Base-by-base conservation (phyloP, 1,284 basidiomycete genomes). In the Irpex sp. region DNA sequence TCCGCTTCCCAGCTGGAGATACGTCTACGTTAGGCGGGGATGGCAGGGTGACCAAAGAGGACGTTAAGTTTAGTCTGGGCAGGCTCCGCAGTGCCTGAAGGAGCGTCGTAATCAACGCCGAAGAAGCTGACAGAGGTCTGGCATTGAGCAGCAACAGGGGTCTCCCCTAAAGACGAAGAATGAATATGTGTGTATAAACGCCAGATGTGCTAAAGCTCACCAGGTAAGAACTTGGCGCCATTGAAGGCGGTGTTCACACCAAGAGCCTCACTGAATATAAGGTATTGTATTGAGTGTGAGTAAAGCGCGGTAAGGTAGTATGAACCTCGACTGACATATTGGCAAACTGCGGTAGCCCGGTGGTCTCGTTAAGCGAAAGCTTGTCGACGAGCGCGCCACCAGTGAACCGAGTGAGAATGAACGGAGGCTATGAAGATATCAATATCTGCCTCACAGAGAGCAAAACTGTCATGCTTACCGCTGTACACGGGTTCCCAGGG, bases 101-200 rank as follows among this genome's bases (percentile, higher is more conserved):
- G 78, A 18, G 79, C 78, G 49, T 80, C 79, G 58, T 79, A 80
- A 49, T 80, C 79, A 13, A 79, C 70, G 15, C 75, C 68, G 73
- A 80, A 79, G 20, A 80, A 73, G 69, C 78, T 79, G 66, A 80
- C 76, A 5, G 78, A 74, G 4, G 78, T 77, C 69, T 72, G 62
- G 72, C 79, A 80, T 43, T 70, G 69, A 3, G 77, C 74, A 59
- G 76, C 77, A 10, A 74, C 74, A 10, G 72, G 68, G 1, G 76
- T 79, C 71, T 80, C 79, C 44, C 78, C 79, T 80, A 58, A 43
- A 38, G 18, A n/a, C 18, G 45, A 54, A 18, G 43, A 11, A 68
- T 66, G 9, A 20, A 38, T 58, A 13, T 18, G 66, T 43, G 63
- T 5, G 38, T 38, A 11, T 24, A 15, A 24, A 22, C n/a, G 13